These are phyloP conservation scores for Oxyria digyna DNA, from an alignment of 148 eudicot species.

Conservation along the genomic window DNA sequence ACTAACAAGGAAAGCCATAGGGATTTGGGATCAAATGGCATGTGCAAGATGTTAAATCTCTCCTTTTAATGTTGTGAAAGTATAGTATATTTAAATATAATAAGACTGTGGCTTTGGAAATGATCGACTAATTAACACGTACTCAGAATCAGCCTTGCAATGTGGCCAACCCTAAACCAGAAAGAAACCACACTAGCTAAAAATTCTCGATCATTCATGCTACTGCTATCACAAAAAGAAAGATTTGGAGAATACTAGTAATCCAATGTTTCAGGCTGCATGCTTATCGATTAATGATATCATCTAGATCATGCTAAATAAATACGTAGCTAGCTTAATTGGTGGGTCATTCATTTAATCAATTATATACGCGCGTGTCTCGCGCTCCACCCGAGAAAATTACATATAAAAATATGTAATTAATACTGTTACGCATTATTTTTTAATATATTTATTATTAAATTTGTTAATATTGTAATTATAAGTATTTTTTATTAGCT, in stretches of 20 bases:
- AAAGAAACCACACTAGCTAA: neutral
- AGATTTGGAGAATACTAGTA: neutral
- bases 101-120: neutral
- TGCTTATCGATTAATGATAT: neutral
- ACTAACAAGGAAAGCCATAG: neutral
- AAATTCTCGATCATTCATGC: neutral
- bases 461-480: too few relatives aligned
- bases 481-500: too few relatives aligned
- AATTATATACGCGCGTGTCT: too few relatives aligned
- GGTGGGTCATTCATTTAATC: too few relatives aligned
- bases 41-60: neutral
- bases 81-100: neutral
- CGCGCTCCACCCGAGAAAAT: too few relatives aligned
- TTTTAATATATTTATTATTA: too few relatives aligned
- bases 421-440: too few relatives aligned
- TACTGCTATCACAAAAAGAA: neutral
- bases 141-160: neutral
- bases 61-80: neutral
- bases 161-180: neutral
- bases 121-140: neutral
- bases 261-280: neutral
- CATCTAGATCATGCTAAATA: neutral
- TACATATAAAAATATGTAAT: too few relatives aligned
- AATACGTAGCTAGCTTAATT: too few relatives aligned
- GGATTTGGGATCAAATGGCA: neutral